Conservation (phyloP, 2,329 filamentous ascomycete genomes). For the Juglanconis juglandina region DNA sequence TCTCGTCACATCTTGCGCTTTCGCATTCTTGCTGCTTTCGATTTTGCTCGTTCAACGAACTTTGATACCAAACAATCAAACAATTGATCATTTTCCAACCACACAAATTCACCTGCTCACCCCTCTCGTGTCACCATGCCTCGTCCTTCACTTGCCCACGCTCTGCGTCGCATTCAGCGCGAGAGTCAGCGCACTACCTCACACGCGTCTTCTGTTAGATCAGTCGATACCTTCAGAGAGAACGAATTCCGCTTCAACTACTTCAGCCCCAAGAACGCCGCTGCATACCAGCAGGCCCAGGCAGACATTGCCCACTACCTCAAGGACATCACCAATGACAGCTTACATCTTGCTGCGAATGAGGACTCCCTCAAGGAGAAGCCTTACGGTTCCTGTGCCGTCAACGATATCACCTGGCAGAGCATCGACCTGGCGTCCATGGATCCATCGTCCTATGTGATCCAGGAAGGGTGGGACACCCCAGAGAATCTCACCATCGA, state of each 20-base stretch:
- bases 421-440: not conserved
- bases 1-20: not conserved
- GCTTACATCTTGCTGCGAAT: not conserved
- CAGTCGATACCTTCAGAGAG: not conserved
- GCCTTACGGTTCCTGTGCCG: not conserved
- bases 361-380: not conserved
- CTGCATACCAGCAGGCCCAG: not conserved
- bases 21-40: not conserved
- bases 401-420: conserved; percentile 2
- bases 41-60: not conserved
- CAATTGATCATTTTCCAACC: not conserved
- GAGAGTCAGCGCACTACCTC: not conserved
- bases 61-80: not conserved
- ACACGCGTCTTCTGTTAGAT: not conserved
- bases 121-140: conserved; percentile 47
- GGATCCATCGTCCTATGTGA: not conserved
- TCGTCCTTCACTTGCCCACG: not conserved
- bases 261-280: not conserved
- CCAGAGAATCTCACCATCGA: not conserved
- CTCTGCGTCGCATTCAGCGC: not conserved
- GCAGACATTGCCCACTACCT: not conserved
- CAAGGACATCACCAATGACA: not conserved
- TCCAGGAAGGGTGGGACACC: not conserved
- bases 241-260: not conserved
- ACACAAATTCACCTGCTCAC: conserved; percentile 42